phyloP scores from a whole-genome alignment of 768 basidiomycete species.

The Phylloporus sp. region DNA sequence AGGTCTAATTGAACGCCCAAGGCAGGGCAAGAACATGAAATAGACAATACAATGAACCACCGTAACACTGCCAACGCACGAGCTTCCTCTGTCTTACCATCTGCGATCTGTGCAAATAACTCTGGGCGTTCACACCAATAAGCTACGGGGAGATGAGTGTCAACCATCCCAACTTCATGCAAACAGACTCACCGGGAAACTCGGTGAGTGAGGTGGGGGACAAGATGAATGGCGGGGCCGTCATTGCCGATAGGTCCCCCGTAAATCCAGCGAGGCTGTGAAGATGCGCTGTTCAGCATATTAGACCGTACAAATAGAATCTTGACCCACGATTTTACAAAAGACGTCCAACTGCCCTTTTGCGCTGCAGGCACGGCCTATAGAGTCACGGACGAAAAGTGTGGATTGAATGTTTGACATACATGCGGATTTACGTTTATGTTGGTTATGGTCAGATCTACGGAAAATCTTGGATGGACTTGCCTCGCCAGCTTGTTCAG shows the following conservation, averaged over 20 bases:
- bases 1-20: constrained; percentile 1
- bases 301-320: background rate
- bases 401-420: constrained; percentile 28
- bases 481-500: constrained; percentile 43
- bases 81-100: constrained; percentile 68
- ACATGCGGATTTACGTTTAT: constrained; percentile 33
- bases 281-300: constrained; percentile 2
- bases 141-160: constrained; percentile 41
- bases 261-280: constrained; percentile 78
- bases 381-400: constrained; percentile 17
- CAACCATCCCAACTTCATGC: background rate
- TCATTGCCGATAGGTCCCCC: constrained; percentile 81
- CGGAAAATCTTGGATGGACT: constrained; percentile 21
- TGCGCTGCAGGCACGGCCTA: constrained; percentile 79
- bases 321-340: constrained; percentile 78
- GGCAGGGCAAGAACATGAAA: background rate
- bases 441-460: constrained; percentile 22
- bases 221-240: constrained; percentile 88
- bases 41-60: constrained; percentile 82
- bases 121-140: constrained; percentile 97
- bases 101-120: constrained; percentile 82
- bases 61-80: constrained; percentile 77
- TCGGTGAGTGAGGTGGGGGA: constrained; percentile 89
- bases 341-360: constrained; percentile 83
- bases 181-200: constrained; percentile 65